Evolutionary conservation across 768 basidiomycete genomes (phyloP).

Genomic region (Termitomyces titanicus): DNA sequence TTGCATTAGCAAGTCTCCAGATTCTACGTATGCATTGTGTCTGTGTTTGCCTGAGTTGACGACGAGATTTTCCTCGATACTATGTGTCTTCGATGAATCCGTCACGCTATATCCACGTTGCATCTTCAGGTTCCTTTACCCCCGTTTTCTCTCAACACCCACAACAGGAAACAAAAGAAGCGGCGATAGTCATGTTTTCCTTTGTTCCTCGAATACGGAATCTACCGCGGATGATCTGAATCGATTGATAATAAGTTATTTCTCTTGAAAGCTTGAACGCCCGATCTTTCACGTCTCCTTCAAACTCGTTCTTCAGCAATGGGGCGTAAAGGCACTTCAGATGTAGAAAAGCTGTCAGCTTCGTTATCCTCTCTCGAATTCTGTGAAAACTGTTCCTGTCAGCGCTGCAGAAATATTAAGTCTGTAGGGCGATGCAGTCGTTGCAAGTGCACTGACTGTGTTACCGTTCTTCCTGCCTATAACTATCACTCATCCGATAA

Average conservation of each 20-base stretch:
- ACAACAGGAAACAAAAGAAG: neutral
- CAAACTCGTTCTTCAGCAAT: neutral
- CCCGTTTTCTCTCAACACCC: neutral
- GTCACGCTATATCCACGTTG: neutral
- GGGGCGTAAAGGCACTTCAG: neutral
- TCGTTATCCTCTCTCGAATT: neutral
- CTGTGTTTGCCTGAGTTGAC: neutral
- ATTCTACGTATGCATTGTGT: neutral
- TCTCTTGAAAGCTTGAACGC: neutral
- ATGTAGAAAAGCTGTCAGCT: neutral
- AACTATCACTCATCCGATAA: neutral
- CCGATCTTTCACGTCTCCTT: neutral
- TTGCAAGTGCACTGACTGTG: neutral
- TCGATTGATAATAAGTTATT: neutral
- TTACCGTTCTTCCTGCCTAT: neutral
- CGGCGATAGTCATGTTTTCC: neutral
- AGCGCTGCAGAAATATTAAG: neutral
- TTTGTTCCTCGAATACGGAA: neutral
- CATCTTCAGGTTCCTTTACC: neutral
- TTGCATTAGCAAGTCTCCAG: too few species aligned
- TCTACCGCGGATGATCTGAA: neutral
- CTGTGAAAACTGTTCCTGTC: neutral
- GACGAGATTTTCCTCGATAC: neutral
- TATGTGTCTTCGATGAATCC: neutral
- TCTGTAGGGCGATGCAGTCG: neutral